Percentiles rank a stretch among this genome's conserved stretches.
These are phyloP conservation scores for Thalassiosira profunda DNA, from an alignment of 108 stramenopile genomes.

Conservation along the genomic window DNA sequence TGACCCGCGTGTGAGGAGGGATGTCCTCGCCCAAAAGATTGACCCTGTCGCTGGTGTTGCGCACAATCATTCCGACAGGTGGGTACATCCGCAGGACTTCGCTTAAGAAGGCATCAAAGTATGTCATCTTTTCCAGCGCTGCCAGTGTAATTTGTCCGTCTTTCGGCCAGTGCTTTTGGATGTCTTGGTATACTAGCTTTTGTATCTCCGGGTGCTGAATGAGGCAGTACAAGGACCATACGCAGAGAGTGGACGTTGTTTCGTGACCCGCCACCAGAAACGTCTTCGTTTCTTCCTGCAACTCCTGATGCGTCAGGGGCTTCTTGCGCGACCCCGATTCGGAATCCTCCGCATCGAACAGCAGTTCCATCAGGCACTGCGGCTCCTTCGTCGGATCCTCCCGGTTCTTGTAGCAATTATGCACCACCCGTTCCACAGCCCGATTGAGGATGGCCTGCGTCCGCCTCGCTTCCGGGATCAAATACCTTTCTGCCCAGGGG, in stretches of 20 bases:
- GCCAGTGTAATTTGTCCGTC: slow-evolving; percentile 47
- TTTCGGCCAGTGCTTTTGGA: slow-evolving; percentile 23
- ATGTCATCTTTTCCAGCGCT: slow-evolving; percentile 56
- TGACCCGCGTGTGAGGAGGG: slow-evolving; percentile 49
- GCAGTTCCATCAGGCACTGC: slow-evolving; percentile 51
- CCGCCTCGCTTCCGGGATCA: slow-evolving; percentile 23
- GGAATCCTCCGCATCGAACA: slow-evolving; percentile 53
- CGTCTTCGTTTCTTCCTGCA: slow-evolving; percentile 70
- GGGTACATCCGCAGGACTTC: slow-evolving; percentile 74
- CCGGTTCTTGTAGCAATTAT: slow-evolving; percentile 14
- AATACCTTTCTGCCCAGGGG: slow-evolving; percentile 15
- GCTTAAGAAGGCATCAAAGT: slow-evolving; percentile 62
- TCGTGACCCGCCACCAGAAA: slow-evolving; percentile 74
- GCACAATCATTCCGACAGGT: slow-evolving; percentile 51
- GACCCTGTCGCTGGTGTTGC: slow-evolving; percentile 19
- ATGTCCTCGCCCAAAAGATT: slow-evolving; percentile 48
- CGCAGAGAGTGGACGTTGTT: slow-evolving; percentile 67
- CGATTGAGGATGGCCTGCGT: slow-evolving; percentile 25
- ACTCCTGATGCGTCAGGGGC: slow-evolving; percentile 42
- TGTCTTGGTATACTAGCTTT: slow-evolving; percentile 57
- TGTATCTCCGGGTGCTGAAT: slow-evolving; percentile 51
- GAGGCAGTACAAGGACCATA: slow-evolving; percentile 62
- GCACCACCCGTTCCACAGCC: slow-evolving; percentile 50
- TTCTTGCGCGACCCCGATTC: slow-evolving; percentile 15
- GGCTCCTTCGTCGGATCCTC: neutral